Evolutionary conservation across 352 stramenopile genomes (phyloP).

Genomic region (Thraustochytrium sp.): DNA sequence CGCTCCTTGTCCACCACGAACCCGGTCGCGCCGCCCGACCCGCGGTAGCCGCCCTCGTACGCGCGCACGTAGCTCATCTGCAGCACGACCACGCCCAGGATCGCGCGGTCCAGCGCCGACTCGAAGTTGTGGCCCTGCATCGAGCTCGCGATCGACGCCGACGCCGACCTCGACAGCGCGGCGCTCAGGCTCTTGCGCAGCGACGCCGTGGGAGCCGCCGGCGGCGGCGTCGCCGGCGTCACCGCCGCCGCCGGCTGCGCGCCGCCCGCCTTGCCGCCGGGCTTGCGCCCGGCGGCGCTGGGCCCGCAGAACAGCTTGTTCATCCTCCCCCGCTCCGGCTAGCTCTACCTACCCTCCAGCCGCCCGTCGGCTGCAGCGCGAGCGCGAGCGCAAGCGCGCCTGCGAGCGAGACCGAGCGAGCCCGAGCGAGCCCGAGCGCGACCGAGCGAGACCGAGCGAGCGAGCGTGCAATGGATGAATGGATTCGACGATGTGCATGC

Average conservation of each 20-base stretch:
- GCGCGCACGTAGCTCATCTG: constrained; percentile 70
- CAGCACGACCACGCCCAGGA: constrained; percentile 57
- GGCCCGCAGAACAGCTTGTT: constrained; percentile 1
- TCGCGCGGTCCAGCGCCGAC: background rate
- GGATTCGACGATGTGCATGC: too few relatives aligned
- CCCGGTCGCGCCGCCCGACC: constrained; percentile 76
- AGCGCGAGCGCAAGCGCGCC: background rate
- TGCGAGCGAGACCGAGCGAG: too few relatives aligned
- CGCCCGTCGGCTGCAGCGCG: background rate
- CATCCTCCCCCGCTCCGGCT: background rate
- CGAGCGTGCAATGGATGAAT: too few relatives aligned
- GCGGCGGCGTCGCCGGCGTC: background rate
- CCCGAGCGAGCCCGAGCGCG: too few relatives aligned
- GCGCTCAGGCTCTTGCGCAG: background rate
- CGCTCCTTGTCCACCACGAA: constrained; percentile 80
- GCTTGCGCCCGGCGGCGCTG: background rate
- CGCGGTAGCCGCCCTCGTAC: constrained; percentile 74
- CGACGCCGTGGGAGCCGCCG: background rate
- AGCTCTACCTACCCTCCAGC: background rate
- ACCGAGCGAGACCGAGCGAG: too few relatives aligned
- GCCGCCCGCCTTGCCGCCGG: background rate
- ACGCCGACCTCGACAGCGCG: background rate
- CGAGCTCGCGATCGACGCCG: background rate
- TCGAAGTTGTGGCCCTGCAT: background rate
- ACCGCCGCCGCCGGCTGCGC: background rate